Evolutionary conservation across 202 grass and related monocot species (phyloP), one percentile per base, ranked within the genome.

Genomic region (Bolboschoenoplectus hybrid): DNA sequence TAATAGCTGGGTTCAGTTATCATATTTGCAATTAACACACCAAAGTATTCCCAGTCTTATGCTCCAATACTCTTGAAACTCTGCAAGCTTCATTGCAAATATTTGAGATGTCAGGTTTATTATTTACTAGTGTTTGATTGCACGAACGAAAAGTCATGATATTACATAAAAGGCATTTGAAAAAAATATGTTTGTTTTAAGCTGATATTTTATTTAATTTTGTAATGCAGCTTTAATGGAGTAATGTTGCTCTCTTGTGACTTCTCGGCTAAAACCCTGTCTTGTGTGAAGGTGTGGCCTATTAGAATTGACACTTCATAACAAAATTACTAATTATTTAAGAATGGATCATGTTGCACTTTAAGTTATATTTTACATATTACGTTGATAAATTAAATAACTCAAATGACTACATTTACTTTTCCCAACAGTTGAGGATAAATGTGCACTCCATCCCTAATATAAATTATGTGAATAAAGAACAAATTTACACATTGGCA

Each of bases 241-340:
- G 12, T 94, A 78, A 87, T 89, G 66, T 87, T 98, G 71, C 88
- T 98, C 72, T 83, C 83, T 67, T 98, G 92, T 51, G 91, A 96
- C 87, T 82, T 92, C 35, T 46, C 82, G 9, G 66, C 61, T 72
- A 93, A 87, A 88, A 96, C 87, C 80, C 43, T 96, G 39, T 91
- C 92, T 83, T 88, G 87, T 86, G 65, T 88, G 26, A 94, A 96
- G 97, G 93, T 94, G 86, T 7, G 81, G 49, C 26, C 66, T 86
- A 26, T 81, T 85, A 52, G 10, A n/a, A 60, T 2, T 32, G 14
- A 36, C 11, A 57, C 7, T 53, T 60, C 17, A 16, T 60, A 44
- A 7, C 67, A 56, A 47, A 19, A 66, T 17, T 85, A 32, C 74
- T 78, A 57, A 38, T 56, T 38, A 52, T 11, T 78, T 38, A 58